Base-by-base conservation (phyloP, 148 eudicot species). In the Rhododendron griersonianum region DNA sequence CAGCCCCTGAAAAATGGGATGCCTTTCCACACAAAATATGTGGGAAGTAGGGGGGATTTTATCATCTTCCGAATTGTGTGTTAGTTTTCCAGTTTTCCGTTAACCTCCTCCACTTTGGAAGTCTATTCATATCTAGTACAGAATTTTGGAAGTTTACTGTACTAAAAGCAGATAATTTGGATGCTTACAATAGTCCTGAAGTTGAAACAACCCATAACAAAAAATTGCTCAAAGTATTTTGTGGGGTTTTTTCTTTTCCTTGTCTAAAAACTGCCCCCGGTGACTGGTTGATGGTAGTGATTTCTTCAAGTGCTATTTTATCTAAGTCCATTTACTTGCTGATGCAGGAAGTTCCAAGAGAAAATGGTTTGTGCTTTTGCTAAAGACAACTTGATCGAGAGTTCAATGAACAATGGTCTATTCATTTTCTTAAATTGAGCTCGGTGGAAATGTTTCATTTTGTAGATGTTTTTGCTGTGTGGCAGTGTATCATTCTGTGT, bases 311-410 rank as follows among this genome's bases (percentile, higher is more conserved):
- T 71, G 30, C 2, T 73, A 30, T 50, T 83, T 48, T 47, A 44
- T 30, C n/a, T 1, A 10, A 51, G 15, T 9, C 53, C 30, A 23
- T 79, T 13, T 11, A 30, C 76, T 87, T 85, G 84, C 25, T 71
- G 81, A 67, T 90, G 92, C 94, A 95, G 98, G 92, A 90, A 90
- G 75, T 91, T 92, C 83, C 95, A 93, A 48, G 87, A 90, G 85
- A 85, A 73, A 55, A 76, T 82, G 39, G 80, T 48, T 33, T 35
- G 81, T 33, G 80, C 84, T 86, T 85, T 65, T 45, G 61, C 18
- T 45, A 81, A 84, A 84, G 89, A 78, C 45, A 86, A 87, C 82
- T 61, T 61, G 47, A 83, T 30, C 33, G 87, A 84, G 87, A 86
- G 82, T 87, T 88, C 87, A 85, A 84, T 91, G 78, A 88, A 92